Evolutionary conservation across 495 filamentous ascomycete species (phyloP), one percentile per base, ranked within the genome.

Genomic region (Massariosphaeria phaeospora): DNA sequence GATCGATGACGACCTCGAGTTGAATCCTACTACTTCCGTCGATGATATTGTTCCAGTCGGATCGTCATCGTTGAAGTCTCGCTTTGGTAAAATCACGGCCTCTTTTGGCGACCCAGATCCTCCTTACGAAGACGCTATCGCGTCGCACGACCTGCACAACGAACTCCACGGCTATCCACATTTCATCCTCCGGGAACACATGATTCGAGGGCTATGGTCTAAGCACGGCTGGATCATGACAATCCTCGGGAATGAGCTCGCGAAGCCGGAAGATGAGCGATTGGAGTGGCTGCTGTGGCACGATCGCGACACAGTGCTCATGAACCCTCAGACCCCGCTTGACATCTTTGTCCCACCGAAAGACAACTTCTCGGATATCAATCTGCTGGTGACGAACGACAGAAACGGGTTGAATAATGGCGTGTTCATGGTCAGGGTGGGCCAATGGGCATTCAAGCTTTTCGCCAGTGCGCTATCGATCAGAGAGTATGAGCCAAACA

Each of bases 391-490:
- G 23, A 68, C 69, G 1, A 66, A 76, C 48, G 78, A 82, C 68
- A 72, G 69, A 67, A 75, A 80, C 59, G 76, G 79, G 1, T 69
- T 80, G 27, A 82, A 82, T 65, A 76, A 76, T 49, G 78, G 79
- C 20, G 70, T 75, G 21, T 82, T 82, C 58, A 67, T 73, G 4
- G 60, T 80, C 41, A 70, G 75, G 25, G 73, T 79, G 12, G 66
- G 68, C 43, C 59, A 63, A 13, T 80, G 78, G 77, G 70, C 71
- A 5, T 69, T 78, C 34, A 66, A 75, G 9, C 64, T 79, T 13
- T 68, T 82, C 44, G 70, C 69, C 21, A 68, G 69, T 27, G 68
- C 72, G 3, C 52, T 79, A 1, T 65, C 75, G 4, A 74, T 73
- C 53, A 73, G 70, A 13, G 61, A 70, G 41, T 72, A 74, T 60